Conservation (phyloP, 805 yeast species). For the Myxozyma nipponensis region DNA sequence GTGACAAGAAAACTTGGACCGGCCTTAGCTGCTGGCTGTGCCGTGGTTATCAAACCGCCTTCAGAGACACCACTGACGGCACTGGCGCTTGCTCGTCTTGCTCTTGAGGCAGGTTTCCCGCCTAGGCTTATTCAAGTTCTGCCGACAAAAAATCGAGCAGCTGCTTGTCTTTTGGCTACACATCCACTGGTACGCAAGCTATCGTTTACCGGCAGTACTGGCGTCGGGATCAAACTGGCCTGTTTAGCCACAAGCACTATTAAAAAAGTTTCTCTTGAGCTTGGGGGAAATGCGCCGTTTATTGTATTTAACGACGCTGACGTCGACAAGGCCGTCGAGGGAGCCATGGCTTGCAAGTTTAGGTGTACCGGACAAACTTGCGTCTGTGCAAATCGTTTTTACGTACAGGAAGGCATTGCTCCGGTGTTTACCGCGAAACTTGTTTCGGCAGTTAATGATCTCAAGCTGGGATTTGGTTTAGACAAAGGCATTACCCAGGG, state of each 20-base stretch:
- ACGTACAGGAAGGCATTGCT: slow-evolving; percentile 53
- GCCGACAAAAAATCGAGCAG: slow-evolving; percentile 39
- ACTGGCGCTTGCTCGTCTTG: slow-evolving; percentile 58
- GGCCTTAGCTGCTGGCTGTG: slow-evolving; percentile 78
- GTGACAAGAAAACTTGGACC: slow-evolving; percentile 50
- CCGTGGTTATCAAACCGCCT: slow-evolving; percentile 74
- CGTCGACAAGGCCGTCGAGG: slow-evolving; percentile 59
- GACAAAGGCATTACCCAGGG: slow-evolving; percentile 62
- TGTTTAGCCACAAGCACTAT: slow-evolving; percentile 55
- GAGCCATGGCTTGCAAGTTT: slow-evolving; percentile 62
- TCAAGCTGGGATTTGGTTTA: slow-evolving; percentile 62
- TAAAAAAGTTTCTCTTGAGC: slow-evolving; percentile 68
- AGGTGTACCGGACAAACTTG: slow-evolving; percentile 80
- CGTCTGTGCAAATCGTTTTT: slow-evolving; percentile 38
- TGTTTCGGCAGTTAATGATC: slow-evolving; percentile 44
- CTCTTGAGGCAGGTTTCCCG: slow-evolving; percentile 67
- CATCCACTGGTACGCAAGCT: slow-evolving; percentile 57
- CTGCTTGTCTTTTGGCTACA: slow-evolving; percentile 51
- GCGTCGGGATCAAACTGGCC: slow-evolving; percentile 66
- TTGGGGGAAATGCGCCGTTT: slow-evolving; percentile 81
- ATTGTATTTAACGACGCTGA: slow-evolving; percentile 72
- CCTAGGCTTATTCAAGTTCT: slow-evolving; percentile 63
- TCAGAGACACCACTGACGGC: slow-evolving; percentile 72
- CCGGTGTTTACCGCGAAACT: slow-evolving; percentile 55
- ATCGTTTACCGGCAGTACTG: slow-evolving; percentile 76